Conservation (phyloP, 75 land plant species). For the Cryptomeria japonica region DNA sequence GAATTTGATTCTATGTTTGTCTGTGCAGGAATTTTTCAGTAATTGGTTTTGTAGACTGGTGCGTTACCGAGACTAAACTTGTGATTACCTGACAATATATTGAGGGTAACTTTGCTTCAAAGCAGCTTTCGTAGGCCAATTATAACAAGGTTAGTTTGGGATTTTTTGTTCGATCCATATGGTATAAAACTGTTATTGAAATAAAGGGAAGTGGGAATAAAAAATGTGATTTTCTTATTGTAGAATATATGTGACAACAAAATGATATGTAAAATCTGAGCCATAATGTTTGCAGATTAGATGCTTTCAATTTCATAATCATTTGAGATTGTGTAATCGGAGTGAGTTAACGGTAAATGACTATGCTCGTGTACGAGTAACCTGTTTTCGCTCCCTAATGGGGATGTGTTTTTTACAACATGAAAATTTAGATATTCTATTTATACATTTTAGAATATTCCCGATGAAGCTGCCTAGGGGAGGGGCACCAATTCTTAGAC, state of each 20-base stretch:
- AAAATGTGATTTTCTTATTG: background rate
- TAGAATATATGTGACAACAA: background rate
- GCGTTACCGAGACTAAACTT: background rate
- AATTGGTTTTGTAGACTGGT: background rate
- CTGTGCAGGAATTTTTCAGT: background rate
- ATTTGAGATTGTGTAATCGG: background rate
- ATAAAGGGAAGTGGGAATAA: background rate
- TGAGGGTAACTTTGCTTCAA: background rate
- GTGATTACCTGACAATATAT: background rate
- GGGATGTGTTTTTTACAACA: background rate
- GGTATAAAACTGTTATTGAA: background rate
- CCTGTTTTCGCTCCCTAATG: background rate
- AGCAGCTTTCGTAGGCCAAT: background rate
- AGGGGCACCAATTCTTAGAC: background rate
- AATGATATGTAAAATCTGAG: background rate
- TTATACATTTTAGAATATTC: background rate
- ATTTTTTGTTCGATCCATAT: background rate
- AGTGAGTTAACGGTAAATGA: background rate
- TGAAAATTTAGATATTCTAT: background rate
- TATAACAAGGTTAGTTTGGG: background rate
- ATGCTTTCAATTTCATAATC: background rate
- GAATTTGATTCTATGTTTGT: background rate
- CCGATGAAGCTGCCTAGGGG: background rate
- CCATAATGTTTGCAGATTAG: background rate
- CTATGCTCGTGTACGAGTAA: background rate